phyloP scores from a whole-genome alignment of 345 rosid species.

The Linum tenue region DNA sequence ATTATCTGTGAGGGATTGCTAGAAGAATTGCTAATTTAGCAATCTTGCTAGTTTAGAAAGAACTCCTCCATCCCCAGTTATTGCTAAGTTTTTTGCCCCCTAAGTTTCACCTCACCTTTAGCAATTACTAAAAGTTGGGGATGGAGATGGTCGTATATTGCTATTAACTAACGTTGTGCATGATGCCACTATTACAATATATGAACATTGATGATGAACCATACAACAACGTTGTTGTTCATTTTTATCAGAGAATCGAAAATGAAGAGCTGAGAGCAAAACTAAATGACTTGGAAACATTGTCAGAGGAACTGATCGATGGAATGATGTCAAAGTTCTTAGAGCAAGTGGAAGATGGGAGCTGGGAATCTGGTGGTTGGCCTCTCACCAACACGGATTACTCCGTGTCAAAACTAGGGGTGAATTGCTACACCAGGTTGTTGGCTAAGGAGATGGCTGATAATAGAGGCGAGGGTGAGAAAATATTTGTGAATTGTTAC shows the following conservation, averaged over 20 bases:
- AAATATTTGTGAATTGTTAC: conserved; percentile 71
- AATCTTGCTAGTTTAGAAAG: too few species aligned
- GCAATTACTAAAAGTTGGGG: too few species aligned
- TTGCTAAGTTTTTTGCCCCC: too few species aligned
- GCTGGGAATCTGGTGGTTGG: conserved; percentile 86
- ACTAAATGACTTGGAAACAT: conserved; percentile 41
- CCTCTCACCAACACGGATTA: conserved; percentile 76
- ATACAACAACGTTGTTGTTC: too few species aligned
- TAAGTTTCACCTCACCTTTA: too few species aligned
- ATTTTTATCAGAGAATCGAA: conserved; percentile 46
- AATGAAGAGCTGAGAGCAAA: conserved; percentile 46
- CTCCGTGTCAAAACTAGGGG: conserved; percentile 82
- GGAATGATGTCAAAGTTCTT: conserved; percentile 48
- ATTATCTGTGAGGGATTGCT: too few species aligned
- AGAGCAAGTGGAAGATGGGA: conserved; percentile 64
- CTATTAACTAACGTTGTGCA: too few species aligned
- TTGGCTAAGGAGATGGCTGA: conserved; percentile 47
- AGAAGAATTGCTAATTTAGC: too few species aligned
- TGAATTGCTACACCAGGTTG: conserved; percentile 63
- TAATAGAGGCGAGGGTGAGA: conserved; percentile 55
- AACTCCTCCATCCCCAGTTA: too few species aligned
- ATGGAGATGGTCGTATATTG: too few species aligned
- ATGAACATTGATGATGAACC: too few species aligned
- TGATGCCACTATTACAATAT: too few species aligned
- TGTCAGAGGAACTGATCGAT: conserved; percentile 65